Evolutionary conservation across 495 filamentous ascomycete species (phyloP), one percentile per base, ranked within the genome.

Genomic region (Recurvomyces mirabilis): DNA sequence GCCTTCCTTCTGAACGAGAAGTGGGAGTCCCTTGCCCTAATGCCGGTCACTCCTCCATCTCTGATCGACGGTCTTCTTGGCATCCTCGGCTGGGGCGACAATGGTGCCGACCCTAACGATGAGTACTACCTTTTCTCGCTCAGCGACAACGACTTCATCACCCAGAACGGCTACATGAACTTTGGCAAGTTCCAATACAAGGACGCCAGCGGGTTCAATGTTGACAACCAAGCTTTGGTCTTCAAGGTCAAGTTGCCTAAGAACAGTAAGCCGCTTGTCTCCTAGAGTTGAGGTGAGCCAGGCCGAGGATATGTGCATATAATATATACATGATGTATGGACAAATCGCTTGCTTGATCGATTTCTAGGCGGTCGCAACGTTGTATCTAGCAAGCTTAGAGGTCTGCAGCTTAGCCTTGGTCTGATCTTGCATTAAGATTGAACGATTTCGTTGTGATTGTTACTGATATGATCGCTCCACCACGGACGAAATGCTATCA

Each of bases 71-170:
- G n/a, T n/a, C n/a, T n/a, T n/a, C n/a, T n/a, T n/a, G n/a, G n/a
- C n/a, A n/a, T n/a, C n/a, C n/a, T n/a, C n/a, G n/a, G n/a, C n/a
- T n/a, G n/a, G n/a, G n/a, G n/a, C n/a, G n/a, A n/a, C n/a, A n/a
- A n/a, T n/a, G n/a, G n/a, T n/a, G n/a, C n/a, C n/a, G 50, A 59
- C 46, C 51, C n/a, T 13, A 54, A 55, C 4, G 67, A 73, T 28
- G 80, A 84, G 64, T 87, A 72, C 53, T 86, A 74, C 59, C 59
- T 87, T 41, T 73, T 87, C 49, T 73, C 70, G 23, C 57, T 83
- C 23, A 79, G 71, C 49, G 84, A 88, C 52, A 86, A 91, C 60
- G 82, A 88, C 59, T 86, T 87, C 50, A 78, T 87, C 35, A 87
- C 82, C 3, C 46, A 49, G 18, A 6, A 43, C 78, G 77, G 78